These are phyloP conservation scores for Tolypocladium amazonense DNA, from an alignment of 2,329 filamentous ascomycete genomes.

Conservation along the genomic window DNA sequence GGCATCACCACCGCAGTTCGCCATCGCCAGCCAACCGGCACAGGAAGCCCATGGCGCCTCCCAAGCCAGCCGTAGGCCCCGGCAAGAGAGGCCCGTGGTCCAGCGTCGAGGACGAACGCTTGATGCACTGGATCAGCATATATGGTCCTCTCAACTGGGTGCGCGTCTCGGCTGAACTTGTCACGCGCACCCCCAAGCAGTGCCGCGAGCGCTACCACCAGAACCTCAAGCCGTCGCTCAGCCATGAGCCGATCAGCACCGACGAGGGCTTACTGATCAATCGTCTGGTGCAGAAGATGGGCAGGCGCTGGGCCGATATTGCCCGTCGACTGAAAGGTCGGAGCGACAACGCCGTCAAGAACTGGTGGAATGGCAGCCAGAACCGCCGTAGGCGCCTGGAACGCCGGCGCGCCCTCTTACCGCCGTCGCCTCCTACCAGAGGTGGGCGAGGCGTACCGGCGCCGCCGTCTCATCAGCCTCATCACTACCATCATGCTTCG, in stretches of 20 bases:
- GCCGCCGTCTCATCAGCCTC: background rate
- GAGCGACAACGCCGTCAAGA: slow-evolving; percentile 94
- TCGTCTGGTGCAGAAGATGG: slow-evolving; percentile 63
- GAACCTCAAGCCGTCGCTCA: slow-evolving; percentile 70
- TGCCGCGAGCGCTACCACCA: slow-evolving; percentile 92
- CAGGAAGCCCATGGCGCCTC: background rate
- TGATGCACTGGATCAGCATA: slow-evolving; percentile 59
- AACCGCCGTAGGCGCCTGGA: slow-evolving; percentile 57
- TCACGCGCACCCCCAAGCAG: slow-evolving; percentile 79
- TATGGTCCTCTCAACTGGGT: slow-evolving; percentile 86
- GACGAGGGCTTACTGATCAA: slow-evolving; percentile 68
- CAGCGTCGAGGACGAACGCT: slow-evolving; percentile 59
- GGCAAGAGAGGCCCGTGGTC: slow-evolving; percentile 68
- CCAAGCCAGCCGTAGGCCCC: background rate
- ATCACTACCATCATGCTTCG: background rate
- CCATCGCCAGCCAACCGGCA: background rate
- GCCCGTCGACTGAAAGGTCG: slow-evolving; percentile 70
- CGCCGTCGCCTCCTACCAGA: background rate
- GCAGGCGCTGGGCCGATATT: slow-evolving; percentile 90
- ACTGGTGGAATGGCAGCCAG: slow-evolving; percentile 94
- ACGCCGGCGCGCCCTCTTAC: background rate
- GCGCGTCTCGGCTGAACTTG: slow-evolving; percentile 65
- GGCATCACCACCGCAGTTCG: background rate
- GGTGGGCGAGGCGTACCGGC: background rate
- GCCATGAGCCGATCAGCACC: slow-evolving; percentile 61